phyloP scores from a whole-genome alignment of 2,329 filamentous ascomycete genomes.

The Ascochyta fabae region DNA sequence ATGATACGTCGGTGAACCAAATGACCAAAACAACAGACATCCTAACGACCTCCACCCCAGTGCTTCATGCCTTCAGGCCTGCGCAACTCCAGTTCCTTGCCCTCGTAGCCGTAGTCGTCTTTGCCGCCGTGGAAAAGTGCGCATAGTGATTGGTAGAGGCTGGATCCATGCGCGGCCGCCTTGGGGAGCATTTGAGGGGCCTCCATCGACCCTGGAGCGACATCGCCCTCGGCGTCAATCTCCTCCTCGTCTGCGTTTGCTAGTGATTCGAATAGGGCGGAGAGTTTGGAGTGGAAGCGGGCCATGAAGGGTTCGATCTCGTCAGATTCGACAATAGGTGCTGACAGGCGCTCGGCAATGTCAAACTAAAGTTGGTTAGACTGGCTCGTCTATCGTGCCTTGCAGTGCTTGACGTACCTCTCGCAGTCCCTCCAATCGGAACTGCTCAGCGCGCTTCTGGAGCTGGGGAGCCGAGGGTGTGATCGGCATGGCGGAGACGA shows the following conservation, averaged over 20 bases:
- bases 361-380: slow-evolving; percentile 36
- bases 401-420: slow-evolving; percentile 32
- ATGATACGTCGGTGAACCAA: not conserved
- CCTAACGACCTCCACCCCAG: slow-evolving; percentile 29
- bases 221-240: slow-evolving; percentile 43
- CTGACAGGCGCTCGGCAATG: slow-evolving; percentile 40
- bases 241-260: slow-evolving; percentile 25
- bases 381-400: not conserved
- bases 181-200: slow-evolving; percentile 42
- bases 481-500: slow-evolving; percentile 42
- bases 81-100: slow-evolving; percentile 43
- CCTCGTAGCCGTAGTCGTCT: slow-evolving; percentile 42
- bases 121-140: slow-evolving; percentile 31
- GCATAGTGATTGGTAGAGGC: slow-evolving; percentile 31
- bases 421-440: slow-evolving; percentile 41
- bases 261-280: slow-evolving; percentile 26
- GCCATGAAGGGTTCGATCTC: slow-evolving; percentile 23
- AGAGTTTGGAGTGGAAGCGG: slow-evolving; percentile 32
- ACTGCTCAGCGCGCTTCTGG: slow-evolving; percentile 42
- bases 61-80: slow-evolving; percentile 42
- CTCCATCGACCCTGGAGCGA: slow-evolving; percentile 44
- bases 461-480: slow-evolving; percentile 44
- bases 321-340: slow-evolving; percentile 25
- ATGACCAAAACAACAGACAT: not conserved
- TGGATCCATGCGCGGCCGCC: slow-evolving; percentile 21